Percentiles rank a stretch among this genome's conserved stretches.
Conservation (phyloP, 768 basidiomycete species). For the Phallus indusiatus region DNA sequence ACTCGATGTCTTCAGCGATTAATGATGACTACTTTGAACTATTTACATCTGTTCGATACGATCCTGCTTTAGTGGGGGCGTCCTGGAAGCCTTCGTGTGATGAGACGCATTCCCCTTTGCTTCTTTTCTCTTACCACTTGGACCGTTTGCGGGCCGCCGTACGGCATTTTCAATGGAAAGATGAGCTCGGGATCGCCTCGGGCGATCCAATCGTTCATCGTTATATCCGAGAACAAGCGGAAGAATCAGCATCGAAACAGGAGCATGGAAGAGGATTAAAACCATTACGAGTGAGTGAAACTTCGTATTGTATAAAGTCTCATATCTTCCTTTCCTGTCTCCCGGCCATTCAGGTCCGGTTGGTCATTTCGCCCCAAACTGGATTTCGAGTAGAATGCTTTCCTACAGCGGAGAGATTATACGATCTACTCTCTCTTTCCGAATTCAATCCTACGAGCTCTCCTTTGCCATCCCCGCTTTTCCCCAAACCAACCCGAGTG, state of each 20-base stretch:
- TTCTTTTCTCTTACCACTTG: conserved; percentile 53
- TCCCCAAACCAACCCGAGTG: conserved; percentile 23
- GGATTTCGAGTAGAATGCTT: conserved; percentile 2
- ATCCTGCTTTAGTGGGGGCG: conserved; percentile 34
- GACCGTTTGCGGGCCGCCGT: conserved; percentile 50
- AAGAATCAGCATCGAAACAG: conserved; percentile 28
- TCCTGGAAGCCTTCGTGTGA: conserved; percentile 48
- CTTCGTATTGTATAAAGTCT: conserved; percentile 14
- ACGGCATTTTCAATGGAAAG: conserved; percentile 40
- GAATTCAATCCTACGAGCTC: conserved; percentile 21
- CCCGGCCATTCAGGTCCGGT: conserved; percentile 11
- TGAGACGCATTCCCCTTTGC: conserved; percentile 45
- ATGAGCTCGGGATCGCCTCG: conserved; percentile 26
- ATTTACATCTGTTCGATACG: conserved; percentile 52
- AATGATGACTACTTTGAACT: conserved; percentile 21
- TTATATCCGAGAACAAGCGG: conserved; percentile 35
- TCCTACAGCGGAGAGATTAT: conserved; percentile 29
- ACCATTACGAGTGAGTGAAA: not conserved
- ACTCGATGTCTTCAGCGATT: not conserved
- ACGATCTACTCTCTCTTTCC: conserved; percentile 21
- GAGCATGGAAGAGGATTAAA: not conserved
- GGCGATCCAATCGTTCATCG: conserved; percentile 16
- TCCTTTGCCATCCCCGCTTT: conserved; percentile 12
- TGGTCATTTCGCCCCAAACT: conserved; percentile 2
- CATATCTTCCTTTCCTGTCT: conserved; percentile 16